A percentile compares a stretch with the other conserved stretches of the same genome.
Conservation (phyloP, 2,329 filamentous ascomycete species). For the Purpureocillium lavendulum region DNA sequence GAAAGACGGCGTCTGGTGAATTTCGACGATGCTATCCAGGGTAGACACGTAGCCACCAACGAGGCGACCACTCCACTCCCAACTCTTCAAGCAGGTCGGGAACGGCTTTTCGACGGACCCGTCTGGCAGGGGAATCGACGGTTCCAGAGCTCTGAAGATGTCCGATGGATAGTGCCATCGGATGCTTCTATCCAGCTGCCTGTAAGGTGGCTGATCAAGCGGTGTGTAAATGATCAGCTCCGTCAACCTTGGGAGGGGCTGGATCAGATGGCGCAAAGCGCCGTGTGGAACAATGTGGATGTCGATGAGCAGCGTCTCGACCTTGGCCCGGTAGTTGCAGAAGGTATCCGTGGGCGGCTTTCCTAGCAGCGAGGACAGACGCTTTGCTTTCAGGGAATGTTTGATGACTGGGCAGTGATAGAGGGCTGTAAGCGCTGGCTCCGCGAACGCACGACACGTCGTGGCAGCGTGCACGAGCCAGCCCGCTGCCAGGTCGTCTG, state of each 20-base stretch:
- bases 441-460: conserved; percentile 56
- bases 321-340: conserved; percentile 62
- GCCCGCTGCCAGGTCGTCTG: conserved; percentile 36
- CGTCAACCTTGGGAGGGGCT: conserved; percentile 56
- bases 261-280: conserved; percentile 44
- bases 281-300: conserved; percentile 50
- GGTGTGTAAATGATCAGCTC: conserved; percentile 66
- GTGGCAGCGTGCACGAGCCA: conserved; percentile 61
- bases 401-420: conserved; percentile 62
- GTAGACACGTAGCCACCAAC: conserved; percentile 35
- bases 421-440: conserved; percentile 65
- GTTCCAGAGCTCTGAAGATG: conserved; percentile 56
- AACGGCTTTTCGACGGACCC: conserved; percentile 21
- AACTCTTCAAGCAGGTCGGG: conserved; percentile 36
- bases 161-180: conserved; percentile 63
- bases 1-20: conserved; percentile 52
- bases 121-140: conserved; percentile 32
- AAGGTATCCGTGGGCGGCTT: conserved; percentile 36
- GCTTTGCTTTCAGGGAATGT: conserved; percentile 31
- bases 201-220: conserved; percentile 59
- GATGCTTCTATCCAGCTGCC: conserved; percentile 44
- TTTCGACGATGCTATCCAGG: conserved; percentile 36
- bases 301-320: conserved; percentile 63
- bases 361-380: conserved; percentile 46
- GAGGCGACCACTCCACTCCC: conserved; percentile 54